Evolutionary conservation across 148 eudicot genomes (phyloP).

Genomic region (Rhododendron williamsianum): DNA sequence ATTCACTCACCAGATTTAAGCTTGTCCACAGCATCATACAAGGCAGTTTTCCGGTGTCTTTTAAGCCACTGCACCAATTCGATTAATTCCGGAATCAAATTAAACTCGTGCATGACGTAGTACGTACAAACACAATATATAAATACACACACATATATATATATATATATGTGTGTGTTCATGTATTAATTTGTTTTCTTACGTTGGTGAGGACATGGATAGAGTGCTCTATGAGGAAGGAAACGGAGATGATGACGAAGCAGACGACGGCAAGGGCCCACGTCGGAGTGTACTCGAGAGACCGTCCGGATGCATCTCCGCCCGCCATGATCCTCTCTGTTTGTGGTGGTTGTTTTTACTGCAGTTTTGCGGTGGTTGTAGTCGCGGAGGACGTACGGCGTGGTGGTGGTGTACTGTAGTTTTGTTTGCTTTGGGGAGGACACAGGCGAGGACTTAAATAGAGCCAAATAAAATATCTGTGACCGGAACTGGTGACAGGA

Average conservation of each 20-base stretch:
- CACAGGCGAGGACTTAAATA: not conserved
- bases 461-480: not conserved
- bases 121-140: not conserved
- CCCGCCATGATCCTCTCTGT: constrained; percentile 3
- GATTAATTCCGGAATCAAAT: not conserved
- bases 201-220: constrained; percentile 12
- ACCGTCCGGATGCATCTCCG: not conserved
- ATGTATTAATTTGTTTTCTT: not conserved
- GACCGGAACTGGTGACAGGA: too few species aligned
- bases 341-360: not conserved
- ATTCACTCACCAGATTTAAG: constrained; percentile 18
- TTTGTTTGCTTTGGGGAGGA: not conserved
- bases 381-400: not conserved
- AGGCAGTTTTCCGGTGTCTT: constrained; percentile 18
- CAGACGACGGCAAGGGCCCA: constrained; percentile 16
- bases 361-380: not conserved
- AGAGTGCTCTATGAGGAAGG: constrained; percentile 6
- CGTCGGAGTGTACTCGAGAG: constrained; percentile 13
- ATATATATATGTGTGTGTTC: not conserved
- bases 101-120: not conserved
- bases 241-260: constrained; percentile 8
- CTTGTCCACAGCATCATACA: constrained; percentile 24
- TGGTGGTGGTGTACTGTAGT: not conserved
- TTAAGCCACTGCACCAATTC: constrained; percentile 26
- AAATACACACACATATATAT: too few species aligned